These are phyloP conservation scores for Dictyostelium firmibasis DNA, from an alignment of 78 protist species.

Conservation along the genomic window DNA sequence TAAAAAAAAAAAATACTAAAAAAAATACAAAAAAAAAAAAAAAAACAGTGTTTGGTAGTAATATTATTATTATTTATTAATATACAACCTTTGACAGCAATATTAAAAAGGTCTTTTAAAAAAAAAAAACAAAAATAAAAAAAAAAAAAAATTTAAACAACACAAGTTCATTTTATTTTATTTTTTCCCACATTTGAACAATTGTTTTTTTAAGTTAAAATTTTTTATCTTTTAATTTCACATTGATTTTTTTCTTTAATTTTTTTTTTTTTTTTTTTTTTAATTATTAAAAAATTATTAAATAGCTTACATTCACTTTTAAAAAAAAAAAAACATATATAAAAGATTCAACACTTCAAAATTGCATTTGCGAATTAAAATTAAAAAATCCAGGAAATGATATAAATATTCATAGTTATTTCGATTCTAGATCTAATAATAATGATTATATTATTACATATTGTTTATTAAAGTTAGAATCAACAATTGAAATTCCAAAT, in stretches of 20 bases:
- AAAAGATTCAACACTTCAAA: background rate
- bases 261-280: too few relatives aligned
- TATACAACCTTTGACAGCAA: background rate
- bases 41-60: background rate
- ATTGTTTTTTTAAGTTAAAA: background rate
- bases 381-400: background rate
- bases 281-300: too few relatives aligned
- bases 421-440: background rate
- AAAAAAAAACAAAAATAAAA: background rate
- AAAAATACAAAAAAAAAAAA: background rate
- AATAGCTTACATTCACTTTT: too few relatives aligned
- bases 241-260: too few relatives aligned
- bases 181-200: background rate
- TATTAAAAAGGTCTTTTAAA: background rate
- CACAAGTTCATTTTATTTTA: too few relatives aligned
- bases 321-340: too few relatives aligned
- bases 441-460: background rate
- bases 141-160: too few relatives aligned
- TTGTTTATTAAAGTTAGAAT: background rate
- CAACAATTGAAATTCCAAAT: background rate
- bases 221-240: too few relatives aligned
- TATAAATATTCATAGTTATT: background rate
- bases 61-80: background rate
- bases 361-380: background rate
- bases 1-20: background rate